phyloP scores from a whole-genome alignment of 768 basidiomycete species.

The Suillus subluteus region DNA sequence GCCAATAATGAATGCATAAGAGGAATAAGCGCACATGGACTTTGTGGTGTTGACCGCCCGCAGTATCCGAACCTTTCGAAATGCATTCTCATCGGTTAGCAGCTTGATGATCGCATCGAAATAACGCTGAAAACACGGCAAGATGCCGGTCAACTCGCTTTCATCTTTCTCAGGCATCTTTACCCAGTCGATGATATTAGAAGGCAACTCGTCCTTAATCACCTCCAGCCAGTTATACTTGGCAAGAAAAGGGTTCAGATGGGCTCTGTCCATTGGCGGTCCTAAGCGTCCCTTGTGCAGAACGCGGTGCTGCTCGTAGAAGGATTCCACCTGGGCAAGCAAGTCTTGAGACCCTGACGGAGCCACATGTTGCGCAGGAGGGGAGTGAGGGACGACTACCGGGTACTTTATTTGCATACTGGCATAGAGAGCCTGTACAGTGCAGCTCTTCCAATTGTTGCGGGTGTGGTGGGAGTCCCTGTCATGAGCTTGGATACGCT shows the following conservation, averaged over 20 bases:
- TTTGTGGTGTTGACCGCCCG: neutral
- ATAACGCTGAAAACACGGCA: neutral
- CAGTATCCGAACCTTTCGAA: neutral
- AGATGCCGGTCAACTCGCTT: neutral
- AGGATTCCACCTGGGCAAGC: neutral
- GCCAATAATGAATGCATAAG: neutral
- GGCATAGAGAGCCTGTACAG: neutral
- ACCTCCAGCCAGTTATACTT: neutral
- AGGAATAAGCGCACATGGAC: neutral
- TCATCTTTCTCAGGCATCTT: neutral
- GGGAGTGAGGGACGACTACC: neutral
- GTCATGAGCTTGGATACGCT: neutral
- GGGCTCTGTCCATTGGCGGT: neutral
- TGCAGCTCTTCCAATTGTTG: neutral
- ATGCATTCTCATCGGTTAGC: neutral
- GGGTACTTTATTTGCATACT: neutral
- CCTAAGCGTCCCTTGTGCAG: neutral
- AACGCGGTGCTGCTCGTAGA: neutral
- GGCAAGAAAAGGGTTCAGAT: neutral
- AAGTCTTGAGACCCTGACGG: neutral
- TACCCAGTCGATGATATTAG: neutral
- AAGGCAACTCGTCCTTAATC: neutral
- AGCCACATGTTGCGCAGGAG: neutral
- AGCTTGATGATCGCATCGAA: neutral
- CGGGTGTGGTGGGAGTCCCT: neutral